Evolutionary conservation across 306 rosid genomes (phyloP), one percentile per base, ranked within the genome.

Genomic region (Sicyos baderoa): DNA sequence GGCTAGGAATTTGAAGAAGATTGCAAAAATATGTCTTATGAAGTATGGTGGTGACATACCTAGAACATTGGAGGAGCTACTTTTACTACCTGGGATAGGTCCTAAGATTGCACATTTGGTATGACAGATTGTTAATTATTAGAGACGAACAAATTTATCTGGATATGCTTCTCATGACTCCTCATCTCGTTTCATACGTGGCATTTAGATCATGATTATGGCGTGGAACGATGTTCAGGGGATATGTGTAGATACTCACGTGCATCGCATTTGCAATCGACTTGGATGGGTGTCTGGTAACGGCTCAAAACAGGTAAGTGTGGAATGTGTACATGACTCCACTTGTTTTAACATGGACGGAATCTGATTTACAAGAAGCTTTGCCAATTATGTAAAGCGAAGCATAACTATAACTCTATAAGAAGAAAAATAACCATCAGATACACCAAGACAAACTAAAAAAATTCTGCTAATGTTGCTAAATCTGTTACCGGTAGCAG

Each of bases 41-140:
- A 89, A 86, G 85, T 92, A 87, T 69, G 83, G 80, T 54, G 96
- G 96, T 55, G 98, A 92, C 79, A 86, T 92, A 84, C 96, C 98
- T 54, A 76, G 79, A 77, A 74, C 96, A 57, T 78, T 89, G 74
- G 89, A 84, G 78, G 95, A 89, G 59, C 89, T 92, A 57, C 98
- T 92, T 68, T 76, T 78, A 54, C 96, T 92, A 71, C 96, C 96
- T 51, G 96, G 98, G 58, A 91, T 92, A 65, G 98, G 98, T 65
- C 98, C 98, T 62, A 92, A 92, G 86, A 92, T 92, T 81, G 98
- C 96, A 76, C 95, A 92, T 84, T 79, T 92, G 93, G 96, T 92
- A 80, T 69, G 61, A 56, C 47, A 72, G 35, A 57, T 68, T 67
- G 23, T 72, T 58, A 5, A 23, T 69, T 25, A 18, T 73, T 71